Evolutionary conservation across 2,329 filamentous ascomycete species (phyloP).

Genomic region (Fusarium cicatricum): DNA sequence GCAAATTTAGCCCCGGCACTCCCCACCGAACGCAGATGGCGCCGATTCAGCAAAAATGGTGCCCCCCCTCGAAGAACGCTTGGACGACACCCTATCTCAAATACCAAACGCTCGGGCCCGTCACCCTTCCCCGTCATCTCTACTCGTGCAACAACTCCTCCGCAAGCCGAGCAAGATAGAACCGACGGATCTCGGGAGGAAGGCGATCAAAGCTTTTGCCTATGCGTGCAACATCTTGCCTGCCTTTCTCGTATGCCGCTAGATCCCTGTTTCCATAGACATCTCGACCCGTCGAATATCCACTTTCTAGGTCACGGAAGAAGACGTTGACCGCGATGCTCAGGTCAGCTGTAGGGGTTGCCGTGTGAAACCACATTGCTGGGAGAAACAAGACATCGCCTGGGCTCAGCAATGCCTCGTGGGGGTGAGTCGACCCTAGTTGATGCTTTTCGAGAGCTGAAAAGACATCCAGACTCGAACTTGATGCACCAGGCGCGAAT

Average conservation of each 20-base stretch:
- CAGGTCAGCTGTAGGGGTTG: slow-evolving; percentile 62
- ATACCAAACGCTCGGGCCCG: not conserved
- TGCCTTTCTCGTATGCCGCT: slow-evolving; percentile 82
- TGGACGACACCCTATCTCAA: not conserved
- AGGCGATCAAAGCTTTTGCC: slow-evolving; percentile 69
- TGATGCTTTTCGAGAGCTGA: slow-evolving; percentile 51
- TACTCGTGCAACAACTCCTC: slow-evolving; percentile 64
- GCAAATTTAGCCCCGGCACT: not conserved
- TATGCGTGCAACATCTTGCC: slow-evolving; percentile 75
- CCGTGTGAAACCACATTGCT: slow-evolving; percentile 84
- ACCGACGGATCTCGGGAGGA: slow-evolving; percentile 71
- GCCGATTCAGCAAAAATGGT: not conserved
- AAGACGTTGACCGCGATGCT: slow-evolving; percentile 91
- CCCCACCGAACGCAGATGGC: not conserved
- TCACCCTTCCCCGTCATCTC: slow-evolving; percentile 3
- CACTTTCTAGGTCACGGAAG: slow-evolving; percentile 74
- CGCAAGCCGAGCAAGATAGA: slow-evolving; percentile 78
- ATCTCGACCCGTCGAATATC: slow-evolving; percentile 79
- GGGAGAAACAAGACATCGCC: slow-evolving; percentile 86
- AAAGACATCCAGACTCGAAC: slow-evolving; percentile 80
- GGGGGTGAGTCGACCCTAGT: slow-evolving; percentile 64
- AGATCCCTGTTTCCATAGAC: slow-evolving; percentile 90
- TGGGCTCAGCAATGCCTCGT: slow-evolving; percentile 70
- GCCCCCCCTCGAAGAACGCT: not conserved
- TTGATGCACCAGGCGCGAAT: slow-evolving; percentile 80